phyloP scores from a whole-genome alignment of 2,329 filamentous ascomycete genomes.

The Elsinoe fawcettii region DNA sequence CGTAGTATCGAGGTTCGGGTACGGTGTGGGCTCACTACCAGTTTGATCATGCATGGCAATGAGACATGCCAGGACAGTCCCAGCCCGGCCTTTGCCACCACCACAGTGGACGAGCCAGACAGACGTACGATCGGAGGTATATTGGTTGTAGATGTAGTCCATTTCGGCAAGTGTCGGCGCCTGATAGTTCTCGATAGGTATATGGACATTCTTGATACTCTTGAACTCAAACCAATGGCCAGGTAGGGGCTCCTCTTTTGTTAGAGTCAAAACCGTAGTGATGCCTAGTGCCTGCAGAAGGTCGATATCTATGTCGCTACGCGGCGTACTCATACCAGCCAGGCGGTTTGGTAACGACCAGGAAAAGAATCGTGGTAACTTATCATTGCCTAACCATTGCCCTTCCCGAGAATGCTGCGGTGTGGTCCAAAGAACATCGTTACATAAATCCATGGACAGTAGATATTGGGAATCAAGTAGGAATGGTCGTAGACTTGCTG shows the following conservation, averaged over 20 bases:
- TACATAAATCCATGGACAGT: not conserved
- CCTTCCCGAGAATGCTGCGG: not conserved
- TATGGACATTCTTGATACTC: constrained; percentile 12
- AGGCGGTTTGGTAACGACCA: constrained; percentile 16
- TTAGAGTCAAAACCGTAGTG: constrained; percentile 16
- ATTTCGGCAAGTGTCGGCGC: constrained; percentile 15
- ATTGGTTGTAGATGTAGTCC: constrained; percentile 10
- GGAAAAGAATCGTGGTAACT: constrained; percentile 17
- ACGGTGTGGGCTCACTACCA: not conserved
- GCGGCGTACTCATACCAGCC: constrained; percentile 16
- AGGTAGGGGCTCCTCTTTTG: constrained; percentile 15
- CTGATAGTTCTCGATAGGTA: constrained; percentile 16
- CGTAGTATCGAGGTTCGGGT: constrained; percentile 7
- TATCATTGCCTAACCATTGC: not conserved
- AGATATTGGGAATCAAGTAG: not conserved
- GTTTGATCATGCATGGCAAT: constrained; percentile 15
- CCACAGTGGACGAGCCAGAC: constrained; percentile 17
- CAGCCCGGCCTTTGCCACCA: constrained; percentile 18
- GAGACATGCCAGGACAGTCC: constrained; percentile 17
- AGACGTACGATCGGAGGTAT: constrained; percentile 2
- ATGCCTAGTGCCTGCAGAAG: not conserved
- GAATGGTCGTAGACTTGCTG: not conserved
- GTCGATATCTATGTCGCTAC: constrained; percentile 10
- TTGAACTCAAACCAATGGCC: constrained; percentile 14
- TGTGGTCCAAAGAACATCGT: not conserved